phyloP scores from a whole-genome alignment of 1,284 basidiomycete genomes.

The Pulchroboletus neoregius region DNA sequence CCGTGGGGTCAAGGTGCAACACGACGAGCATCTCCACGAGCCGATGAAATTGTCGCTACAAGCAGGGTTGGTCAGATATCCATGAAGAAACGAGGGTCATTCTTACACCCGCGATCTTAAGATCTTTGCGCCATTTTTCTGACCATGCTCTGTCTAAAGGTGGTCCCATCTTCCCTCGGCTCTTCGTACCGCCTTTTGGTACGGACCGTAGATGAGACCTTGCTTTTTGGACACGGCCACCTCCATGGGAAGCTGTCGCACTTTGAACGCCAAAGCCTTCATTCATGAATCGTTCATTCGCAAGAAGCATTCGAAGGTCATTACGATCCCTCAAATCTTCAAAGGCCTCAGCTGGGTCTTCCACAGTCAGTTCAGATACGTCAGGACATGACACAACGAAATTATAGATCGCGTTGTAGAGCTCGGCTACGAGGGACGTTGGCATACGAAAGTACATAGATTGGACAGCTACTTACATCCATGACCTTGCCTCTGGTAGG shows the following conservation, averaged over 20 bases:
- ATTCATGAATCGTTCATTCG: slow-evolving; percentile 58
- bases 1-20: slow-evolving; percentile 62
- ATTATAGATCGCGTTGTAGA: slow-evolving; percentile 86
- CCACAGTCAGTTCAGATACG: slow-evolving; percentile 90
- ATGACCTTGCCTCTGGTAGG: slow-evolving; percentile 87
- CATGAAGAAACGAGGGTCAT: background rate
- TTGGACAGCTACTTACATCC: slow-evolving; percentile 60
- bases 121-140: slow-evolving; percentile 71
- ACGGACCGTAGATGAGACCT: slow-evolving; percentile 38
- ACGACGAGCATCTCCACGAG: slow-evolving; percentile 91
- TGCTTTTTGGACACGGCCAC: slow-evolving; percentile 40
- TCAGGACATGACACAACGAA: slow-evolving; percentile 62
- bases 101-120: slow-evolving; percentile 87
- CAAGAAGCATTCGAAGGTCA: slow-evolving; percentile 81
- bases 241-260: slow-evolving; percentile 37
- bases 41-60: slow-evolving; percentile 86
- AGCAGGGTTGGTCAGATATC: slow-evolving; percentile 5
- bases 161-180: slow-evolving; percentile 66
- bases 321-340: slow-evolving; percentile 92
- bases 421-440: slow-evolving; percentile 53
- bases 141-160: slow-evolving; percentile 78
- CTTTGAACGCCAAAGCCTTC: slow-evolving; percentile 47
- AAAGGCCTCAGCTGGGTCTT: slow-evolving; percentile 96
- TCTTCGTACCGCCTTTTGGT: slow-evolving; percentile 32
- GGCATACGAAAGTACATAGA: background rate